These are phyloP conservation scores for Yarrowia deformans DNA, from an alignment of 805 yeast species.

Conservation along the genomic window DNA sequence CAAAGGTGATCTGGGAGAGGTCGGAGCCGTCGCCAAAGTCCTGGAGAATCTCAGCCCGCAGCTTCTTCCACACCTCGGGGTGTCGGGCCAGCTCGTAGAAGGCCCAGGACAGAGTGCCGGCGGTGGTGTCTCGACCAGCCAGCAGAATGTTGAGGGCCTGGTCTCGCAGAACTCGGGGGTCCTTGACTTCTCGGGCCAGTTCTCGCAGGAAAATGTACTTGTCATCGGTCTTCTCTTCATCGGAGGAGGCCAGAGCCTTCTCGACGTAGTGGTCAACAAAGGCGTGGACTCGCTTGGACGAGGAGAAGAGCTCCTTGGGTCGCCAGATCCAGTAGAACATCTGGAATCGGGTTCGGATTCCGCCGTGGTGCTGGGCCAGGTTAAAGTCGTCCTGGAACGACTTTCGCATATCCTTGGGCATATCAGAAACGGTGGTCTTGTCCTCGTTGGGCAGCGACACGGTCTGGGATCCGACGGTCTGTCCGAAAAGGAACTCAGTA, in stretches of 20 bases:
- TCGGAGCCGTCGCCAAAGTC: constrained; percentile 51
- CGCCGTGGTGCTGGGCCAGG: constrained; percentile 42
- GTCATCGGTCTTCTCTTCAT: constrained; percentile 46
- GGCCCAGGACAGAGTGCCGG: constrained; percentile 57
- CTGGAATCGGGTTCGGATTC: constrained; percentile 43
- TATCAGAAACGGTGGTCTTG: constrained; percentile 38
- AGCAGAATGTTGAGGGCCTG: constrained; percentile 60
- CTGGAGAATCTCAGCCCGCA: constrained; percentile 53
- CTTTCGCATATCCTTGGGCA: constrained; percentile 43
- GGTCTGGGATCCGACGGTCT: constrained; percentile 46
- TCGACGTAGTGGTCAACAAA: constrained; percentile 55
- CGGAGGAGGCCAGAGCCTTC: constrained; percentile 49
- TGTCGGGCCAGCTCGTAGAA: constrained; percentile 57
- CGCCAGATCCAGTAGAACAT: constrained; percentile 43
- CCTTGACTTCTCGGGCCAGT: constrained; percentile 58
- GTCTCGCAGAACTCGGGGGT: constrained; percentile 57
- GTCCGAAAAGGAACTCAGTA: constrained; percentile 51
- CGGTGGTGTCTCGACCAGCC: constrained; percentile 66
- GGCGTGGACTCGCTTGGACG: constrained; percentile 48
- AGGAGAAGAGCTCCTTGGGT: constrained; percentile 48
- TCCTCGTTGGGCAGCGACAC: constrained; percentile 40
- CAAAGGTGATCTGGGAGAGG: constrained; percentile 51
- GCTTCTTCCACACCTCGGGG: constrained; percentile 47
- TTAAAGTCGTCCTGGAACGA: constrained; percentile 43
- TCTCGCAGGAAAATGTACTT: constrained; percentile 59